Percentiles rank a stretch among this genome's conserved stretches.
Conservation (phyloP, 257 asterid genomes). For the Solanum corneliomulleri region DNA sequence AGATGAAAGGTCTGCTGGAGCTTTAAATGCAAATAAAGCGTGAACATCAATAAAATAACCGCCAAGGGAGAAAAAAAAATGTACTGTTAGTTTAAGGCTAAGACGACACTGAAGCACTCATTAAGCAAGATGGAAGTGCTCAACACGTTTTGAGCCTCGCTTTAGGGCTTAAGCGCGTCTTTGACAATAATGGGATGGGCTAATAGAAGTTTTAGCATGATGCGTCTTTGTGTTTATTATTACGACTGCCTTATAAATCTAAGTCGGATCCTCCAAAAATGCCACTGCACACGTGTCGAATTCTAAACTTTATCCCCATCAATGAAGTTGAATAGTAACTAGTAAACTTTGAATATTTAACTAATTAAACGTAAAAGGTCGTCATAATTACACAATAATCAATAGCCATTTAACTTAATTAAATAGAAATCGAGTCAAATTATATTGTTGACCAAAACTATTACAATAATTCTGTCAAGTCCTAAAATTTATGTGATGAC, state of each 20-base stretch:
- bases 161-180: neutral
- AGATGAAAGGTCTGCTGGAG: neutral
- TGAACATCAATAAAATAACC: neutral
- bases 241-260: neutral
- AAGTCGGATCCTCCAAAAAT: neutral
- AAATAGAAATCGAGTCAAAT: neutral
- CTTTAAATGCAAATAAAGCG: neutral
- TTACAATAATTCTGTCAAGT: neutral
- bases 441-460: neutral
- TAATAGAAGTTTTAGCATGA: neutral
- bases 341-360: neutral
- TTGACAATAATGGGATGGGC: neutral
- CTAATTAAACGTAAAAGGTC: neutral
- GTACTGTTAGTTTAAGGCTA: neutral
- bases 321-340: neutral
- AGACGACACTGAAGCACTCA: neutral
- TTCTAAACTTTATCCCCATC: neutral
- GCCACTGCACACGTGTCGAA: neutral
- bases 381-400: neutral
- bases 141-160: neutral
- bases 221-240: neutral
- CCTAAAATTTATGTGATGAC: neutral
- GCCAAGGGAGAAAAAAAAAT: neutral
- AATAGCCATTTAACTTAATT: neutral
- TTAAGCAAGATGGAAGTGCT: neutral